Evolutionary conservation across 305 asterid species (phyloP).

Genomic region (Andrographis paniculata): DNA sequence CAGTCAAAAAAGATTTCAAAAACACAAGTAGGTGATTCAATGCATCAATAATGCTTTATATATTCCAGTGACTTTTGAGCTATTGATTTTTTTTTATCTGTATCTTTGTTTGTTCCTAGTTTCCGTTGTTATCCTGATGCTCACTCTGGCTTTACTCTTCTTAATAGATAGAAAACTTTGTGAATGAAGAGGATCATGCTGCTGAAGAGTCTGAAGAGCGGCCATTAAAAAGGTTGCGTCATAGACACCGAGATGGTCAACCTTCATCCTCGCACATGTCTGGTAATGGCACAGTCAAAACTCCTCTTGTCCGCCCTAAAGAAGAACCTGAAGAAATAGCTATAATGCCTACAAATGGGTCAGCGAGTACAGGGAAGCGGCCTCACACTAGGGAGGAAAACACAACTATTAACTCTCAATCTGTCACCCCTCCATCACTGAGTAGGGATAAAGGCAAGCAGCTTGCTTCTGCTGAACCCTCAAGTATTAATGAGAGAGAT

Average conservation of each 20-base stretch:
- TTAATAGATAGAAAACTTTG: conserved; percentile 25
- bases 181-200: conserved; percentile 32
- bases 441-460: conserved; percentile 46
- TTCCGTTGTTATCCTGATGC: conserved; percentile 12
- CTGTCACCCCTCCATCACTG: conserved; percentile 15
- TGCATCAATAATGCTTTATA: conserved; percentile 14
- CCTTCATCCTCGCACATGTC: conserved; percentile 26
- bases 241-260: conserved; percentile 31
- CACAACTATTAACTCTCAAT: conserved; percentile 18
- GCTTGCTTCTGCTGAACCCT: conserved; percentile 32
- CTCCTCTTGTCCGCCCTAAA: conserved; percentile 28
- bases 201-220: conserved; percentile 42
- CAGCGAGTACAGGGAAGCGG: conserved; percentile 17
- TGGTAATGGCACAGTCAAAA: conserved; percentile 15
- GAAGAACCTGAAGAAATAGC: conserved; percentile 29
- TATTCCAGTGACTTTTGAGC: conserved; percentile 2
- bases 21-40: conserved; percentile 27
- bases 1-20: conserved; percentile 31
- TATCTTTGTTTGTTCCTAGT: conserved; percentile 13
- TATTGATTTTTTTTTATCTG: conserved; percentile 2
- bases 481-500: conserved; percentile 24
- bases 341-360: conserved; percentile 20
- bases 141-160: conserved; percentile 20
- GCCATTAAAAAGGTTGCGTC: conserved; percentile 46
- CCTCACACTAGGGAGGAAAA: conserved; percentile 22